These are phyloP conservation scores for Kodamaea suecica DNA, from an alignment of 1,139 yeast species.

Conservation along the genomic window DNA sequence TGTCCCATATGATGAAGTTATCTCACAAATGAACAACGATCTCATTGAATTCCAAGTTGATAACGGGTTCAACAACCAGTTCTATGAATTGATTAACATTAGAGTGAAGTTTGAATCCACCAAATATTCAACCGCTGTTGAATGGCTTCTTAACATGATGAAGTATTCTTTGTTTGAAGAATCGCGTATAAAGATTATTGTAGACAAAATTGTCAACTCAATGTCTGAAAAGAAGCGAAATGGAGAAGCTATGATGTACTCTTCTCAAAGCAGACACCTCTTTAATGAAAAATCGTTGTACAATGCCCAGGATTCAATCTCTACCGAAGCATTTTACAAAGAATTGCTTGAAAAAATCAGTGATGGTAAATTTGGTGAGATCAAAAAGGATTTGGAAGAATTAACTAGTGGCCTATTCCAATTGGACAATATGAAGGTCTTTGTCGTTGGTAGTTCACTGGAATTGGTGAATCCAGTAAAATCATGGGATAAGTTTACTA, in stretches of 20 bases:
- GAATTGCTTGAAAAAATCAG: conserved; percentile 50
- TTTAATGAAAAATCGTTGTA: conserved; percentile 60
- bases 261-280: conserved; percentile 54
- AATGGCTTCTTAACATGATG: conserved; percentile 70
- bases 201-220: conserved; percentile 73
- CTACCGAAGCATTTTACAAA: conserved; percentile 58
- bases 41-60: conserved; percentile 58
- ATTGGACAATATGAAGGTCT: conserved; percentile 59
- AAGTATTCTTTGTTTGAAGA: conserved; percentile 69
- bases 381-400: conserved; percentile 53
- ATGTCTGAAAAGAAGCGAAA: conserved; percentile 79
- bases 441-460: conserved; percentile 67
- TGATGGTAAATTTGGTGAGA: conserved; percentile 44
- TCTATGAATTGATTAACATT: conserved; percentile 62
- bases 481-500: conserved; percentile 54
- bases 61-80: conserved; percentile 58
- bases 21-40: conserved; percentile 68
- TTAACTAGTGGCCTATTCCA: conserved; percentile 58
- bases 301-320: conserved; percentile 63
- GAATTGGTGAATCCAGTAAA: conserved; percentile 53
- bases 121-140: conserved; percentile 65
- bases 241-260: conserved; percentile 69
- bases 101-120: conserved; percentile 58
- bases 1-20: conserved; percentile 70
- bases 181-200: conserved; percentile 61